These are phyloP conservation scores for Leucosporidium creatinivorum DNA, from an alignment of 768 basidiomycete species.

Conservation along the genomic window DNA sequence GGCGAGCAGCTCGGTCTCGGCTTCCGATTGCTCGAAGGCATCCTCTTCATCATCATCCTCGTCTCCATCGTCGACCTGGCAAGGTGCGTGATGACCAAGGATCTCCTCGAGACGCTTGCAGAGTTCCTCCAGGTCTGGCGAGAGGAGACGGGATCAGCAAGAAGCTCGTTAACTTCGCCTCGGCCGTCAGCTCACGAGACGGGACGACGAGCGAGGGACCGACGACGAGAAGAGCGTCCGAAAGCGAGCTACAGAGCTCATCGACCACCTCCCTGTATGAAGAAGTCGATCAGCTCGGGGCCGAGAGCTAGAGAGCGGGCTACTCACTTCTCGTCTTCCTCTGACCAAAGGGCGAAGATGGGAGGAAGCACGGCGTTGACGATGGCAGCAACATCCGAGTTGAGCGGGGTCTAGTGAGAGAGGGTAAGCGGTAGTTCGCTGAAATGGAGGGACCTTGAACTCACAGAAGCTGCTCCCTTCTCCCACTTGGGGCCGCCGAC, in stretches of 20 bases:
- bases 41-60: conserved; percentile 60
- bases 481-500: conserved; percentile 75
- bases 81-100: conserved; percentile 86
- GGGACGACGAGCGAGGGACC: conserved; percentile 74
- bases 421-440: neutral
- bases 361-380: conserved; percentile 64
- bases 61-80: conserved; percentile 73
- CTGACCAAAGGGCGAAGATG: conserved; percentile 79
- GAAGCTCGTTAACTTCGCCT: too few species aligned
- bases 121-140: conserved; percentile 57
- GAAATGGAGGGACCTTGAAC: neutral
- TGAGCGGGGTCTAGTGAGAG: conserved; percentile 12
- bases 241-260: conserved; percentile 74
- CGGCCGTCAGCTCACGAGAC: conserved; percentile 52
- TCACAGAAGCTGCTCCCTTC: conserved; percentile 50
- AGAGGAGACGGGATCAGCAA: neutral
- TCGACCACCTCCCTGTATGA: conserved; percentile 67
- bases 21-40: conserved; percentile 83
- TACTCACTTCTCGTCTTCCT: conserved; percentile 68
- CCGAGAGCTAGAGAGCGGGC: too few species aligned
- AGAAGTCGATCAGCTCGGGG: too few species aligned
- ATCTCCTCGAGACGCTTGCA: conserved; percentile 75
- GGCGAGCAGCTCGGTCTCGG: conserved; percentile 88
- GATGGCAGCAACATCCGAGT: conserved; percentile 66
- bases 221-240: conserved; percentile 83